phyloP scores from a whole-genome alignment of 2,329 filamentous ascomycete genomes.

The Zymoseptoria ardabiliae region DNA sequence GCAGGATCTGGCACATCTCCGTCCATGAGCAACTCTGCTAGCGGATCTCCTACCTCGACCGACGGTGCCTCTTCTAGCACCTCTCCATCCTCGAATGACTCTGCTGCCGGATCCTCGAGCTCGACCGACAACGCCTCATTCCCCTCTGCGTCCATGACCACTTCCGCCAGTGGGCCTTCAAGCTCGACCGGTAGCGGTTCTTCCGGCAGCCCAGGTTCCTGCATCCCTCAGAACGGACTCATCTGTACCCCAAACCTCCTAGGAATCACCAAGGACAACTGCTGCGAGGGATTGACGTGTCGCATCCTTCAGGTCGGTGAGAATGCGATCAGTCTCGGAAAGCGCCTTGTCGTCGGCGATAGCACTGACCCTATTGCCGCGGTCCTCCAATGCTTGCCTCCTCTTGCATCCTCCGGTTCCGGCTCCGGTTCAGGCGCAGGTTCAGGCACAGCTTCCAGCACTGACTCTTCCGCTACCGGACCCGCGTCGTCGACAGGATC shows the following conservation, averaged over 20 bases:
- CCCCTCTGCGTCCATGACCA: background rate
- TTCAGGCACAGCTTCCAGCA: background rate
- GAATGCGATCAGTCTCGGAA: background rate
- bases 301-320: background rate
- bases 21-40: background rate
- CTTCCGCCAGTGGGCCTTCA: background rate
- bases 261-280: background rate
- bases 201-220: background rate
- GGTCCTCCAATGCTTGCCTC: background rate
- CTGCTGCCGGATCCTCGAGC: too few species aligned
- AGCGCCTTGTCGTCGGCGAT: background rate
- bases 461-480: background rate
- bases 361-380: background rate
- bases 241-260: background rate
- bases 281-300: background rate
- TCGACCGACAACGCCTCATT: background rate
- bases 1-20: background rate
- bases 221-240: background rate
- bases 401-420: background rate
- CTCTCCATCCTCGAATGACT: background rate
- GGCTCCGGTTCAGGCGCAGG: background rate
- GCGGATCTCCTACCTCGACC: background rate
- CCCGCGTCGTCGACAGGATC: background rate
- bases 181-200: background rate
- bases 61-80: background rate